Base-by-base conservation (phyloP, 371 early-diverging fungal species). In the Mortierella sp. region DNA sequence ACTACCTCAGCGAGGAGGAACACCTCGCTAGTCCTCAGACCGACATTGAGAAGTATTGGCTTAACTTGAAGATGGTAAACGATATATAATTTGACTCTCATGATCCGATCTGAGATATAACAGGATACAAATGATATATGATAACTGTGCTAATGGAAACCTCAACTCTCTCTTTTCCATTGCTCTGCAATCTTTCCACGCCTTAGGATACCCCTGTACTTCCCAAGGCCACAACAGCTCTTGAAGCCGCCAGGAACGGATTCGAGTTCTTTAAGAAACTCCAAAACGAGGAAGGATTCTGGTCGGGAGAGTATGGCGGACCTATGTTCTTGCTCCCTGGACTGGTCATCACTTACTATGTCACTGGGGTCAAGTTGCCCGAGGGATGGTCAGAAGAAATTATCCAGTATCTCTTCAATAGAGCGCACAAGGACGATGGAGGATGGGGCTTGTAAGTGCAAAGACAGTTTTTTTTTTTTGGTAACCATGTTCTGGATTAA, bases 271-370 rank as follows among this genome's bases (percentile, higher is more conserved):
- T 88, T 63, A 86, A 89, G 63, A 82, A 83, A 17, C 83, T 97
- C 32, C 99, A 98, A 78, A 95, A 96, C n/a, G 89, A 87, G 44
- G 97, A 96, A 64, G 99, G 99, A 4, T 97, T 97, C 84, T 98
- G 95, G 93, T 93, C 95, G 4, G 97, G 98, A 43, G 95, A 96
- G 66, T 98, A 97, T 80, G 98, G 96, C 59, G 99, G 99, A 4
- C 98, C 99, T 27, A 92, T 97, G 93, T 99, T 99, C 80, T 80
- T 98, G 56, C 84, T 96, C 23, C 95, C 96, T 15, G 98, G 98
- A 12, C 65, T 97, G 9, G 84, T 91, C 39, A 93, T 99, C 58
- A 76, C 90, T 53, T 89, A 91, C 79, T 95, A 97, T 71, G 87
- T 97, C 57, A 94, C 96, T 0, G 87, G 89, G 6, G 79, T 82